A percentile compares a stretch with the other conserved stretches of the same genome.
phyloP scores from a whole-genome alignment of 2,329 filamentous ascomycete genomes.

The Apiospora marii region DNA sequence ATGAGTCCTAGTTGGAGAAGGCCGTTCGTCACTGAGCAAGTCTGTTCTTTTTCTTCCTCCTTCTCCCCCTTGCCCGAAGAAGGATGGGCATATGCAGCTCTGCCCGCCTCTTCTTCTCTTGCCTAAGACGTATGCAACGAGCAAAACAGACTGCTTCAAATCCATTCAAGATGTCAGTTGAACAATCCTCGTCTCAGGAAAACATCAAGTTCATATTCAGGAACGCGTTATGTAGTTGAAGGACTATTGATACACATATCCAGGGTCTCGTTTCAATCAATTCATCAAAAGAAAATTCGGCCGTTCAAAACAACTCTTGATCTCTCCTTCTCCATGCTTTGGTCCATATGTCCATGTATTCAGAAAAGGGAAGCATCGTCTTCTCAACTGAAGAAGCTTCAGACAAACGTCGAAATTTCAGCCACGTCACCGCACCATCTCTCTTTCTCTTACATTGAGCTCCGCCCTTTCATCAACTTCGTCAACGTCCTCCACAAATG shows the following conservation, averaged over 20 bases:
- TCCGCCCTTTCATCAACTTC: background rate
- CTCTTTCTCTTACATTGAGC: background rate
- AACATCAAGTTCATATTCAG: constrained; percentile 20
- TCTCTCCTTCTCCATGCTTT: background rate
- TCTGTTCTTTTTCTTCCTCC: background rate
- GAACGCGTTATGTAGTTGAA: constrained; percentile 8
- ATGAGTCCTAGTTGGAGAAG: too few relatives aligned
- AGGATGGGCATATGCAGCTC: background rate
- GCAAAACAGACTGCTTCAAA: too few relatives aligned
- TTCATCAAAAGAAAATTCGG: background rate
- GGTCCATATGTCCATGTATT: background rate
- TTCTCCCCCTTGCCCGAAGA: background rate
- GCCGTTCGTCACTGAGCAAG: background rate
- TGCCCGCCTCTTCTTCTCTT: background rate
- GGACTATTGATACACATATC: constrained; percentile 15
- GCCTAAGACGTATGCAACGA: too few relatives aligned
- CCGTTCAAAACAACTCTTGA: background rate
- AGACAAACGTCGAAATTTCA: background rate
- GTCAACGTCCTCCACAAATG: constrained; percentile 16
- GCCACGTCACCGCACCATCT: background rate
- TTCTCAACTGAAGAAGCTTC: background rate
- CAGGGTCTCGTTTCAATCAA: constrained; percentile 17
- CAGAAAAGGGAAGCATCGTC: background rate
- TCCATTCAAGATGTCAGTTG: too few relatives aligned
- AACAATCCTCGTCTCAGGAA: background rate